Evolutionary conservation across 208 protist species (phyloP).

Genomic region (Trypanosoma melophagium): DNA sequence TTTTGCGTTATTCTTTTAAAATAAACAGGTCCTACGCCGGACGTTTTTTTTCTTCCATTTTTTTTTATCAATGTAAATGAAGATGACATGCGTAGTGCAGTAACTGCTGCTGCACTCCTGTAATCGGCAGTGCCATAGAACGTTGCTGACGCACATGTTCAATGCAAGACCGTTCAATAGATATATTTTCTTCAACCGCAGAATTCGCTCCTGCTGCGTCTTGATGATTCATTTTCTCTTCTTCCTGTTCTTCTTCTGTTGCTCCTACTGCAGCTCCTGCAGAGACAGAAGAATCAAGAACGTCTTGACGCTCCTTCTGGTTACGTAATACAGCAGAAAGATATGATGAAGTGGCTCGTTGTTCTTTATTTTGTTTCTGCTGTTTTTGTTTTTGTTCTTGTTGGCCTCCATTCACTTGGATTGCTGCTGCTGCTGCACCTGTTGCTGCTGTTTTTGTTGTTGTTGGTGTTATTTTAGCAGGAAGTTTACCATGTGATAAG

Average conservation of each 20-base stretch:
- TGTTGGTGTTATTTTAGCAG: not conserved
- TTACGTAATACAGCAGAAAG: conserved; percentile 26
- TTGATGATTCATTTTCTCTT: not conserved
- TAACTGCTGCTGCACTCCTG: conserved; percentile 47
- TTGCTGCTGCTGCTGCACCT: not conserved
- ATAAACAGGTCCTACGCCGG: no score
- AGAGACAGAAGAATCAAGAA: not conserved
- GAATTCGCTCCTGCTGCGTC: not conserved
- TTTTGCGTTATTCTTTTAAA: no score
- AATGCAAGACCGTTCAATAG: conserved; percentile 30
- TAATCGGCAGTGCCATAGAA: conserved; percentile 57
- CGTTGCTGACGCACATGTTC: conserved; percentile 53
- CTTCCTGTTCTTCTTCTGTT: not conserved
- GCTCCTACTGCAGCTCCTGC: not conserved
- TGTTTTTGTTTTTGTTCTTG: conserved; percentile 10
- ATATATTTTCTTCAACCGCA: conserved; percentile 18
- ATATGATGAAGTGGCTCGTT: conserved; percentile 14
- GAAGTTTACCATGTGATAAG: conserved; percentile 29
- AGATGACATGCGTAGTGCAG: conserved; percentile 51
- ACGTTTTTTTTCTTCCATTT: conserved; percentile 1
- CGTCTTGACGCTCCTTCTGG: not conserved
- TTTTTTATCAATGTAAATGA: conserved; percentile 23
- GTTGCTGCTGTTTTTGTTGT: no score
- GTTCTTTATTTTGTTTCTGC: not conserved
- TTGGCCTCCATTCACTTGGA: not conserved